These are phyloP conservation scores for Chenopodium album DNA, from an alignment of 148 eudicot species.

Conservation along the genomic window DNA sequence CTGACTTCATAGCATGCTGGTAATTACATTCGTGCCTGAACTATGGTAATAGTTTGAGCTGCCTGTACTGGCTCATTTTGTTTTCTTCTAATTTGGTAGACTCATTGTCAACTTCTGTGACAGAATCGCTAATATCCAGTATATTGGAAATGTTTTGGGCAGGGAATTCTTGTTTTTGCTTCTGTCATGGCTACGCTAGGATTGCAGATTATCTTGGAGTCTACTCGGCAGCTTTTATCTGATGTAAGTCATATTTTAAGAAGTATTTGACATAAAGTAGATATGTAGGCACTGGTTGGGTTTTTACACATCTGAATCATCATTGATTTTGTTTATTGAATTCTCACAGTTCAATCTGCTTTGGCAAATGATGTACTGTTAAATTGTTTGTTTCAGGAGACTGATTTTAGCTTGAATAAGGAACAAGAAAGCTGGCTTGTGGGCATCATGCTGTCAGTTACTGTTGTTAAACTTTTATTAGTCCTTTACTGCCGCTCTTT, in stretches of 20 bases:
- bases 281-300: background rate
- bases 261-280: no score
- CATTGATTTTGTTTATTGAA: background rate
- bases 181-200: slow-evolving; percentile 98
- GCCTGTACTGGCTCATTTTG: background rate
- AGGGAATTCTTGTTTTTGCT: slow-evolving; percentile 95
- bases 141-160: slow-evolving; percentile 7
- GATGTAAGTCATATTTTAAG: slow-evolving; percentile 43
- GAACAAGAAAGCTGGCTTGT: slow-evolving; percentile 79
- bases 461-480: slow-evolving; percentile 67
- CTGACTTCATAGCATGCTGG: background rate
- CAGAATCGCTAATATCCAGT: background rate
- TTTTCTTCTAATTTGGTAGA: background rate
- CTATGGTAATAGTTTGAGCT: background rate
- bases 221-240: slow-evolving; percentile 52
- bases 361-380: background rate
- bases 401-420: slow-evolving; percentile 46
- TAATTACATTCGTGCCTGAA: background rate
- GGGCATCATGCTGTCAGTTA: slow-evolving; percentile 87
- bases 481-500: slow-evolving; percentile 85
- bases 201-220: slow-evolving; percentile 72
- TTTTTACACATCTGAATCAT: background rate
- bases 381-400: slow-evolving; percentile 36
- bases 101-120: background rate
- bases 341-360: background rate